These are phyloP conservation scores for Anastatica hierochuntica DNA, from an alignment of 345 rosid genomes.

Conservation along the genomic window DNA sequence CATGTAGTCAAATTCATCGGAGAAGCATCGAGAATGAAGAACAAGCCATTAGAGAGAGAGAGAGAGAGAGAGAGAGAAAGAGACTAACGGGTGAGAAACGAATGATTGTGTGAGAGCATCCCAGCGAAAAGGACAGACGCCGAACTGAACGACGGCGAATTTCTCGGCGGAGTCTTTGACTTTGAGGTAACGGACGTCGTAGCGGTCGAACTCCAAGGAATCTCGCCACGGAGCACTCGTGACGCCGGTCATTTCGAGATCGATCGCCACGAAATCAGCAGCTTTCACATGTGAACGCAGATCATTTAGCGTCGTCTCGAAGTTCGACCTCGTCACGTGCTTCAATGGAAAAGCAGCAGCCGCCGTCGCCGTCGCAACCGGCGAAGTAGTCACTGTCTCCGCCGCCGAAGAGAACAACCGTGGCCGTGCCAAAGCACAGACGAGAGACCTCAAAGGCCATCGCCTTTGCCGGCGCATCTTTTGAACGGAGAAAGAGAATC, in stretches of 20 bases:
- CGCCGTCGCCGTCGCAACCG: slow-evolving; percentile 7
- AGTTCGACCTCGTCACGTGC: slow-evolving; percentile 67
- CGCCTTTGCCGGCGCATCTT: slow-evolving; percentile 27
- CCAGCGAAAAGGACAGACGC: slow-evolving; percentile 94
- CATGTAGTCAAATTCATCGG: background rate
- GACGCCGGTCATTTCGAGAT: slow-evolving; percentile 91
- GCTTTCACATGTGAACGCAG: slow-evolving; percentile 50
- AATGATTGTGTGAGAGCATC: slow-evolving; percentile 53
- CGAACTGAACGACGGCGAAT: slow-evolving; percentile 91
- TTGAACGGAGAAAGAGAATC: background rate
- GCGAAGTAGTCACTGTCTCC: background rate
- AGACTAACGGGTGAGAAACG: slow-evolving; percentile 68
- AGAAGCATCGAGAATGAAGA: background rate
- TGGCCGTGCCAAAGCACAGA: background rate
- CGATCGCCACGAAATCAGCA: slow-evolving; percentile 88
- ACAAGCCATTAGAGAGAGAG: background rate
- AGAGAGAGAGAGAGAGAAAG: background rate
- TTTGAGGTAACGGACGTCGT: slow-evolving; percentile 71
- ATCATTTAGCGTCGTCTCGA: slow-evolving; percentile 47
- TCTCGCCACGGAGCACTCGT: slow-evolving; percentile 90
- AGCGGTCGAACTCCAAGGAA: slow-evolving; percentile 66
- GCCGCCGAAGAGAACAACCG: background rate
- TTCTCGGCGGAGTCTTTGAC: slow-evolving; percentile 93
- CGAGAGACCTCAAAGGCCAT: slow-evolving; percentile 24
- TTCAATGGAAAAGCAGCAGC: slow-evolving; percentile 59